phyloP scores from a whole-genome alignment of 805 yeast species.

The Saturnispora hagleri region DNA sequence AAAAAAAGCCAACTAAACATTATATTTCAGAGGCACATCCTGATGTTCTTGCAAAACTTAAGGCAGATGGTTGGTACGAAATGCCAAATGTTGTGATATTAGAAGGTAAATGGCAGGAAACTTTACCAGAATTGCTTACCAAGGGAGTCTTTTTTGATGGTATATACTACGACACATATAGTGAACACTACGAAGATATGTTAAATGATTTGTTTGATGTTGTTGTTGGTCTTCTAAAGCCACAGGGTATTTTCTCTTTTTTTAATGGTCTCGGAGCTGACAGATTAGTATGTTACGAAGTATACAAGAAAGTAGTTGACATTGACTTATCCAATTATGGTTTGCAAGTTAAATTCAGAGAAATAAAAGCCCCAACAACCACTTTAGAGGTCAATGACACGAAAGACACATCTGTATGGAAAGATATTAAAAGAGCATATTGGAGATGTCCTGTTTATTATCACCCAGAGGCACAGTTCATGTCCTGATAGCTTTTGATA shows the following conservation, averaged over 20 bases:
- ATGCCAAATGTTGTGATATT: conserved; percentile 62
- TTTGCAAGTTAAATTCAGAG: conserved; percentile 47
- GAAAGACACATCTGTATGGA: conserved; percentile 42
- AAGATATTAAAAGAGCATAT: conserved; percentile 50
- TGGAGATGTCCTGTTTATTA: conserved; percentile 63
- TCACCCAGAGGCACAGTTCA: conserved; percentile 53
- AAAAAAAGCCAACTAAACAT: conserved; percentile 51
- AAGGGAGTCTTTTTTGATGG: conserved; percentile 76
- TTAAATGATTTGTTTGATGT: conserved; percentile 65
- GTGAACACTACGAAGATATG: conserved; percentile 88
- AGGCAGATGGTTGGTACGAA: conserved; percentile 73
- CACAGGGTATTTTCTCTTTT: conserved; percentile 79
- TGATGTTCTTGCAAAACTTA: conserved; percentile 65
- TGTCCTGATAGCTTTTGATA: conserved; percentile 1
- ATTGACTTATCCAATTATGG: conserved; percentile 78
- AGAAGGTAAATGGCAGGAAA: conserved; percentile 92
- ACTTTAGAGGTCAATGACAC: conserved; percentile 29
- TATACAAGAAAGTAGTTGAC: conserved; percentile 73
- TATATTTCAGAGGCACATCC: conserved; percentile 95
- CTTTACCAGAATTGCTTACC: conserved; percentile 54
- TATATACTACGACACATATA: conserved; percentile 86
- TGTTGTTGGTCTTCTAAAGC: conserved; percentile 72
- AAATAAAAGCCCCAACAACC: conserved; percentile 37
- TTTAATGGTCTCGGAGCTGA: conserved; percentile 90
- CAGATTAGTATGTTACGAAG: conserved; percentile 66